Base-by-base conservation (phyloP, 1,284 basidiomycete genomes). In the Cutaneotrichosporon curvatum region DNA sequence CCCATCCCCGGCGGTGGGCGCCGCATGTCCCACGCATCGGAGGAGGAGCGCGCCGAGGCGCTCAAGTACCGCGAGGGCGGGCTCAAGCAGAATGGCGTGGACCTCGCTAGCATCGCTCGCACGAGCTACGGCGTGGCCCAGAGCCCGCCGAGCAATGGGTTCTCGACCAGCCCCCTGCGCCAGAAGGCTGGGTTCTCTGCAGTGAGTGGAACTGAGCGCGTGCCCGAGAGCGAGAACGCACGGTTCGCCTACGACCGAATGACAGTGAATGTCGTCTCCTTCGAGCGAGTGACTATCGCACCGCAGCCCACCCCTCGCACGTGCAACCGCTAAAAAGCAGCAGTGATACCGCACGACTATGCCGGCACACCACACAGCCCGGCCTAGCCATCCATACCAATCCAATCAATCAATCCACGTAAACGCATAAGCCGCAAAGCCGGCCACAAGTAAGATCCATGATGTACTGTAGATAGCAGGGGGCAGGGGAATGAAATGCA, bases 71-170 rank as follows among this genome's bases (percentile, higher is more conserved):
- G 70, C 45, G 62, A 69, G 49, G 63, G 63, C 40, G 64, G 59
- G 23, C 53, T 55, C 16, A 34, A 53, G 79, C 74, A 59, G 53
- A 46, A 45, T 43, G 65, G 54, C 22, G 70, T 85, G 48, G 84
- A 88, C 70, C 78, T 90, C 48, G 76, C 78, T 36, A 75, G 80
- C 46, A 89, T 90, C 60, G 87, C 87, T 21, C 82, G 85, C 58
- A 85, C 85, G 49, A 87, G 85, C 11, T 76, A 77, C 53, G 87
- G 82, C 18, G 80, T 84, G 32, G 81, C 82, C 38, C 72, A 75
- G 49, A 83, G 83, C 45, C 82, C 83, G 21, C 65, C 60, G 47
- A 69, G 62, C 32, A 54, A 50, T 12, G 44, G 60, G 47, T 55
- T 70, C 54, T 60, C 73, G 49, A 64, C 68, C 46, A 60, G 60